Evolutionary conservation across 352 stramenopile species (phyloP), one percentile per base, ranked within the genome.

Genomic region (Pythium rhizo-oryzae): DNA sequence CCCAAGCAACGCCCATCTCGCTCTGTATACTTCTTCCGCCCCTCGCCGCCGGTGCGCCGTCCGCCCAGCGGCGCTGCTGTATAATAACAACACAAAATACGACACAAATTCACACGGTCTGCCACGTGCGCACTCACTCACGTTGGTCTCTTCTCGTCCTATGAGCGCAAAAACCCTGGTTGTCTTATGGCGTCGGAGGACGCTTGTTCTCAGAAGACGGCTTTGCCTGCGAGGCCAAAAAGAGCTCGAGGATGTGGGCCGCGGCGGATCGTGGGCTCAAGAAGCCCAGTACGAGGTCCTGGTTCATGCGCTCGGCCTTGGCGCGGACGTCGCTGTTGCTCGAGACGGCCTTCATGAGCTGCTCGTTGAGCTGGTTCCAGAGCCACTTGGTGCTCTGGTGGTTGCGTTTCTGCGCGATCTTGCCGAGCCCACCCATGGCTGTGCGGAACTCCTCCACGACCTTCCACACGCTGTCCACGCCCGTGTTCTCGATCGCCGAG

Each of bases 381-480:
- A 93, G 90, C 84, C 84, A 93, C 66, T 90, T 91, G 33, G 83
- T 89, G 62, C 79, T 89, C 74, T 93, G 85, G 4, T 66, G 55
- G 52, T 87, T 89, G 51, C 82, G 82, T 67, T 93, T 93, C 35
- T 75, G 62, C n/a, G 75, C 77, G 30, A 93, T 86, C 82, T 93
- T 91, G 66, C 78, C 74, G 4, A 85, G 65, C 13, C 67, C 65
- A 21, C 75, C 77, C 85, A 92, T 93, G 44, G 63, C 84, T 5
- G 41, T 72, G 44, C 81, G 77, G 60, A 86, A 92, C 37, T 92
- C 71, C 30, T 86, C 78, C 9, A 90, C 75, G 21, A 90, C 74
- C 28, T 80, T 63, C 83, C 83, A 93, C 18, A 93, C 82, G 35
- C 85, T 85, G 70, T 91, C 82, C 18, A 93, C 76, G 21, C 84